Percentiles rank a stretch among this genome's conserved stretches.
These are phyloP conservation scores for Didymella exigua DNA, from an alignment of 2,329 filamentous ascomycete species.

Conservation along the genomic window DNA sequence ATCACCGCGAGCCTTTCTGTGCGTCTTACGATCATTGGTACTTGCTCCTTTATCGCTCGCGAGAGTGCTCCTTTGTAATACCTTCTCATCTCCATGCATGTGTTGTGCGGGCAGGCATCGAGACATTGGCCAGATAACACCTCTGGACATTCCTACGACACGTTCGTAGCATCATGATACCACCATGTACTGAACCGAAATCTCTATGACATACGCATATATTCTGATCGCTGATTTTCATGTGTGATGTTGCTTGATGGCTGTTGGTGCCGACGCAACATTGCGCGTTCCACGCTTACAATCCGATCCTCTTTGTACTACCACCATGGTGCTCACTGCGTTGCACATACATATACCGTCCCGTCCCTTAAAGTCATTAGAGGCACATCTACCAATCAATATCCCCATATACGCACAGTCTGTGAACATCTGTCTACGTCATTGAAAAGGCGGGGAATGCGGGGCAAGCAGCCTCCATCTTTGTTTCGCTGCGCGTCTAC, in stretches of 20 bases:
- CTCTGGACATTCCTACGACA: background rate
- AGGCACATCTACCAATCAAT: too few species aligned
- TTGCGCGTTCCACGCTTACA: background rate
- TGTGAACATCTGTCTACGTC: background rate
- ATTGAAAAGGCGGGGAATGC: slow-evolving; percentile 11
- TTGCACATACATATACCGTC: background rate
- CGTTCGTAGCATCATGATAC: background rate
- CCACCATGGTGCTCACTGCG: slow-evolving; percentile 5
- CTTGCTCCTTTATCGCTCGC: background rate
- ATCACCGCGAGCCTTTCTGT: background rate
- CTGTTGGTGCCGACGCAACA: background rate
- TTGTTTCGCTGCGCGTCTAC: background rate
- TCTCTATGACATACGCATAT: background rate
- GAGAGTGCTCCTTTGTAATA: slow-evolving; percentile 1
- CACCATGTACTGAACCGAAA: background rate
- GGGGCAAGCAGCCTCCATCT: background rate
- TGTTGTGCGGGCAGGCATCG: background rate
- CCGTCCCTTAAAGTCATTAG: too few species aligned
- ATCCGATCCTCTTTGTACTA: background rate
- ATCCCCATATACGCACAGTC: background rate
- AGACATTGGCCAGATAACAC: background rate
- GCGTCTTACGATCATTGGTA: background rate
- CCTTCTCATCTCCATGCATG: background rate
- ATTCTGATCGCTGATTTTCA: too few species aligned
- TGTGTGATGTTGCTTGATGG: background rate